Base-by-base conservation (phyloP, 2,329 filamentous ascomycete genomes). In the Pseudocercospora fijiensis region DNA sequence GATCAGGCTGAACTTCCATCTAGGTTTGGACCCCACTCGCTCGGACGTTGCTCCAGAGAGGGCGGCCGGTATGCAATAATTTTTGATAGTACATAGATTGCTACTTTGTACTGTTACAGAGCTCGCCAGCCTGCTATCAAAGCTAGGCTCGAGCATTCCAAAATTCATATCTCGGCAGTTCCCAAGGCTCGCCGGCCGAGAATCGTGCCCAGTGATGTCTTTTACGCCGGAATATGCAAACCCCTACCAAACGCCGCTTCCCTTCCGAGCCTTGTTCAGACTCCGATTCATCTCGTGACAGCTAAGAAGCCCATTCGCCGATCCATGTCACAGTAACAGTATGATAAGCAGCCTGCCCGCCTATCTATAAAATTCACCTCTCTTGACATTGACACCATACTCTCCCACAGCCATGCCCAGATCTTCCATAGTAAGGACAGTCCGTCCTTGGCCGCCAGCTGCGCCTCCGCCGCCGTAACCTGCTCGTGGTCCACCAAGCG, bases 381-480 rank as follows among this genome's bases (percentile, higher is more conserved):
- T 85, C 86, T 96, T 98, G 59, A 98, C 90, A 76, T 96, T 99
- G 58, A 99, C 92, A 1, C 95, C 95, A 76, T 98, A 99, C 82
- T 99, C 95, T 30, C 91, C 91, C 28, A 98, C 94, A 0, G 95
- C 95, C 92, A 98, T 98, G 16, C 95, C 95, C 72, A 99, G 78
- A 77, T 99, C 95, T 79, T 99, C 95, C 95, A 99, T 98, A 0
- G 95, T 98, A 66, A 99, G 83, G 61, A 99, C 94, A 18, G 95
- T 97, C 67, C 92, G 85, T 68, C 96, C 96, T 80, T 96, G 91
- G 61, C 88, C 90, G 1, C 91, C 91, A 27, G 93, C 91, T 0
- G 93, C 93, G 70, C 94, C 94, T 67, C 94, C 95, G 16, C 91
- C 92, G 90, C 53, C 53, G 90, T 80, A 75, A 70, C 86, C 81